phyloP scores from a whole-genome alignment of 305 asterid species.

The Nicotiana rustica region DNA sequence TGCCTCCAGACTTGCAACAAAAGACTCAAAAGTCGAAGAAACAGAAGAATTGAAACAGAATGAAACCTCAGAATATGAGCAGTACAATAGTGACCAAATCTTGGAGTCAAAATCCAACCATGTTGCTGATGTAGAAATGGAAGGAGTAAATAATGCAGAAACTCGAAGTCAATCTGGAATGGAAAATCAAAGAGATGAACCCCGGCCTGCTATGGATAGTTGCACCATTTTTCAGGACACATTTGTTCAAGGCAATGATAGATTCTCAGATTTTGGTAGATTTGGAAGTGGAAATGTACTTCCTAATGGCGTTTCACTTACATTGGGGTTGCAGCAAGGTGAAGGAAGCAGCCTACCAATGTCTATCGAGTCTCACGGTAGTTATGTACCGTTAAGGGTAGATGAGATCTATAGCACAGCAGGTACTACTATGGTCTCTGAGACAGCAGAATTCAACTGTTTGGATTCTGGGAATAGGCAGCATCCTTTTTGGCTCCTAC shows the following conservation, averaged over 20 bases:
- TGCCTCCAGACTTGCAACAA: constrained; percentile 44
- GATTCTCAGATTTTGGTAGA: constrained; percentile 65
- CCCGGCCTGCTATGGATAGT: constrained; percentile 39
- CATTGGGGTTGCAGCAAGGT: constrained; percentile 79
- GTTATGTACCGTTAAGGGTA: constrained; percentile 57
- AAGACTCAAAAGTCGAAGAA: constrained; percentile 49
- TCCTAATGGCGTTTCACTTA: constrained; percentile 62
- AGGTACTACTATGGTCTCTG: constrained; percentile 54
- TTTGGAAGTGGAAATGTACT: constrained; percentile 51
- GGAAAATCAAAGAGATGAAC: constrained; percentile 43
- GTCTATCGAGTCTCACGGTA: constrained; percentile 48
- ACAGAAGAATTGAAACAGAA: constrained; percentile 56
- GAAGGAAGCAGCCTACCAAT: constrained; percentile 60
- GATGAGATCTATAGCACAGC: constrained; percentile 49
- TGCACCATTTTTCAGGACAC: constrained; percentile 39
- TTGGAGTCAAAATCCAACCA: constrained; percentile 55
- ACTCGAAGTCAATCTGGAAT: constrained; percentile 41
- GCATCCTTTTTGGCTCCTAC: constrained; percentile 55
- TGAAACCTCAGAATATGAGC: constrained; percentile 46
- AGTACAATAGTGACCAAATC: constrained; percentile 39
- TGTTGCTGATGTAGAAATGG: constrained; percentile 53
- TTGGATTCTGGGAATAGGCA: constrained; percentile 58
- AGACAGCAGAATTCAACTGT: constrained; percentile 60
- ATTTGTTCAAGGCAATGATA: constrained; percentile 46
- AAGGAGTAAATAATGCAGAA: constrained; percentile 50